Evolutionary conservation across 371 early-diverging fungal species (phyloP), one percentile per base, ranked within the genome.

Genomic region (Mortierella sp.): DNA sequence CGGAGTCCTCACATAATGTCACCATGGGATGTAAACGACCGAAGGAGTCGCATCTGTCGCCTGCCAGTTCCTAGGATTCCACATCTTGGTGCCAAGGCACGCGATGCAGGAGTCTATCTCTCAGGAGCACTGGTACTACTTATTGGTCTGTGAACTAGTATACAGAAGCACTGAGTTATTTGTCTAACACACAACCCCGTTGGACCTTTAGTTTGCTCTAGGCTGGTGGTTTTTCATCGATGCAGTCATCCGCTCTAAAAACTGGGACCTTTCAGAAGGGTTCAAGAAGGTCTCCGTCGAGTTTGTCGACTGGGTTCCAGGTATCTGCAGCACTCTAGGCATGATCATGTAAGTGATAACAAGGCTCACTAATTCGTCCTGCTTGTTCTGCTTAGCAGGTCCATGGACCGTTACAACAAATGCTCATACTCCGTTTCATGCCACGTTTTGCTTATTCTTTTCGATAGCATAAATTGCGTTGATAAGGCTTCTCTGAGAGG

Each of bases 181-280:
- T 6, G n/a, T n/a, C 17, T 9, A 3, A 11, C 19, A 7, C 11
- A n/a, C n/a, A n/a, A n/a, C n/a, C n/a, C n/a, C n/a, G n/a, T n/a
- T n/a, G n/a, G n/a, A 7, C 28, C 12, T 46, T 4, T 79, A 91
- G 91, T 93, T 93, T 81, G 89, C 93, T 2, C n/a, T 93, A 14
- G 92, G 86, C 8, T 93, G 94, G 93, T 93, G 94, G 94, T 61
- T 86, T 44, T 93, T 93, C 70, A 84, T 93, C 34, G 94, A 93
- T 64, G 91, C 86, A 3, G 80, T 81, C 39, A 59, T 75, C 21
- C 83, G 50, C 64, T 80, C 88, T 15, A 50, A 82, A 31, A 81
- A 82, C 17, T 79, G 70, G 17, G 69, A 82, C 26, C 64, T 64
- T 44, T 64, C 42, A 12, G 49, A 66, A 26, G 76, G 80, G 50